These are phyloP conservation scores for Monosporozyma servazzii DNA, from an alignment of 805 yeast species.

Conservation along the genomic window DNA sequence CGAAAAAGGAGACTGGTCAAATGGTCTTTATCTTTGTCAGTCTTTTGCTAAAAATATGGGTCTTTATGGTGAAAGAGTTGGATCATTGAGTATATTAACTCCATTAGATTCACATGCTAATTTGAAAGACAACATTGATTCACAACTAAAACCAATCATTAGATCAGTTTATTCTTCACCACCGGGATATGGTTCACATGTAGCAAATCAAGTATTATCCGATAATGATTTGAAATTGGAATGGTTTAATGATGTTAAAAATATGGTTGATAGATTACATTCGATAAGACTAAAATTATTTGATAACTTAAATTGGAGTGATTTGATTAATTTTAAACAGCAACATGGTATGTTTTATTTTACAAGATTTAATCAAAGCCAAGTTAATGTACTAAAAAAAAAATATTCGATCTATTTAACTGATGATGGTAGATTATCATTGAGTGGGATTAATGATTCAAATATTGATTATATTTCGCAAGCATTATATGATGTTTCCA, in stretches of 20 bases:
- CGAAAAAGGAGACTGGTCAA: constrained; percentile 25
- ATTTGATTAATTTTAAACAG: constrained; percentile 43
- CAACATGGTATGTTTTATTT: constrained; percentile 97
- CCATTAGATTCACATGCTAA: constrained; percentile 33
- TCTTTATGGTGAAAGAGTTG: constrained; percentile 89
- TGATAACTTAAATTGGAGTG: constrained; percentile 71
- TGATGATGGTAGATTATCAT: constrained; percentile 81
- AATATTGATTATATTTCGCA: constrained; percentile 55
- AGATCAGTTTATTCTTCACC: constrained; percentile 90
- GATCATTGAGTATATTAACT: constrained; percentile 56
- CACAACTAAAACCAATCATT: constrained; percentile 74
- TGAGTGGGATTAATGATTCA: constrained; percentile 75
- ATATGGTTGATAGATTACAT: constrained; percentile 72
- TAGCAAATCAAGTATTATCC: constrained; percentile 69
- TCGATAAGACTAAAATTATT: constrained; percentile 59
- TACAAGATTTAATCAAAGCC: constrained; percentile 69
- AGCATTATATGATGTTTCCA: constrained; percentile 10
- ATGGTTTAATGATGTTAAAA: constrained; percentile 76
- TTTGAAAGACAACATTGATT: constrained; percentile 49
- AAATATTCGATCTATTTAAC: constrained; percentile 79
- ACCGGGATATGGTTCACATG: constrained; percentile 87
- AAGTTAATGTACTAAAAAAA: constrained; percentile 59
- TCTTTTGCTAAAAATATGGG: constrained; percentile 95
- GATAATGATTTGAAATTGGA: constrained; percentile 48
- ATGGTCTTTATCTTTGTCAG: constrained; percentile 63